These are phyloP conservation scores for Kokia cookei DNA, from an alignment of 441 rosid species.

Conservation along the genomic window DNA sequence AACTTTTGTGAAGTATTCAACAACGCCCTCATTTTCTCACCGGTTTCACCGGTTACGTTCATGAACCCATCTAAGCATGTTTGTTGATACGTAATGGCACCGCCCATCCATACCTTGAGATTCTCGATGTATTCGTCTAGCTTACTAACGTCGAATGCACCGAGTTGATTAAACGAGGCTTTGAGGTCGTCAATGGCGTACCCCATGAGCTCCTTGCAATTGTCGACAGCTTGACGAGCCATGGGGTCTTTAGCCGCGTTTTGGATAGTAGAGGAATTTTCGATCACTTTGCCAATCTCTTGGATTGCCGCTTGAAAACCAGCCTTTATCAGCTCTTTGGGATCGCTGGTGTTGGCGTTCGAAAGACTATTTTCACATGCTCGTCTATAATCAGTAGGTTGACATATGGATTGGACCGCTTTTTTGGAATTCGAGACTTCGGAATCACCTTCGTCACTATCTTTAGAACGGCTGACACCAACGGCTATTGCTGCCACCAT, in stretches of 20 bases:
- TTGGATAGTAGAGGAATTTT: constrained; percentile 35
- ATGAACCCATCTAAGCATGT: constrained; percentile 66
- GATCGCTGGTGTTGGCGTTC: constrained; percentile 37
- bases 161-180: constrained; percentile 36
- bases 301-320: constrained; percentile 42
- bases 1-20: constrained; percentile 39
- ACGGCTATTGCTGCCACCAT: constrained; percentile 56
- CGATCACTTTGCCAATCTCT: constrained; percentile 29
- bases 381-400: constrained; percentile 54
- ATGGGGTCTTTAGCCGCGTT: constrained; percentile 40
- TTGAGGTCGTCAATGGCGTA: constrained; percentile 51
- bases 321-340: constrained; percentile 51
- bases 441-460: neutral
- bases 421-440: constrained; percentile 20
- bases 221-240: constrained; percentile 43
- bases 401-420: constrained; percentile 52
- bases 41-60: constrained; percentile 43
- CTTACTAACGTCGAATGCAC: constrained; percentile 28
- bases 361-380: constrained; percentile 47
- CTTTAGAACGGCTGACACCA: constrained; percentile 3
- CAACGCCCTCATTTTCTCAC: constrained; percentile 39
- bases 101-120: constrained; percentile 70
- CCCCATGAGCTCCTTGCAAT: constrained; percentile 45
- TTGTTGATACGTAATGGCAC: constrained; percentile 62
- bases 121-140: constrained; percentile 36